Conservation (phyloP, 805 yeast genomes). For the Ogataea thermomethanolica region DNA sequence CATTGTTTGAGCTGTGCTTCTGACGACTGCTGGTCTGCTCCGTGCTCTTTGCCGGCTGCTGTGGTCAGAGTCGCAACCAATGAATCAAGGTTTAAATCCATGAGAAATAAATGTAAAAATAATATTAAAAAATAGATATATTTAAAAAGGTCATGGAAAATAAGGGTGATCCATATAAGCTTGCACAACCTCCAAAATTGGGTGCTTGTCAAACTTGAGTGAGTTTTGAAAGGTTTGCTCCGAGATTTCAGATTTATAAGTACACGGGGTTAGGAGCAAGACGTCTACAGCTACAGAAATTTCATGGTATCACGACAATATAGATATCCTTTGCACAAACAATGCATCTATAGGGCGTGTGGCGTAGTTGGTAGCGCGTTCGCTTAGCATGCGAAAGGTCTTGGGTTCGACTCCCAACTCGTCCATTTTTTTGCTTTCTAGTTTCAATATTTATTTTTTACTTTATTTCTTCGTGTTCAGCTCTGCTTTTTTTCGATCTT, state of each 20-base stretch:
- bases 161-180: not conserved
- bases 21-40: conserved; percentile 54
- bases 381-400: conserved; percentile 80
- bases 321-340: not conserved
- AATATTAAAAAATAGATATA: not conserved
- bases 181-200: too few relatives aligned
- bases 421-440: conserved; percentile 39
- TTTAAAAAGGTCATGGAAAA: not conserved
- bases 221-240: too few relatives aligned
- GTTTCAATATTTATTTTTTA: not conserved
- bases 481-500: not conserved
- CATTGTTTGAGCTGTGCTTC: conserved; percentile 67
- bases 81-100: conserved; percentile 26
- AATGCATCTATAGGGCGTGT: conserved; percentile 49
- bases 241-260: too few relatives aligned
- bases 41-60: conserved; percentile 51
- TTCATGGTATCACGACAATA: not conserved
- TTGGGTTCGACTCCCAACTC: conserved; percentile 76
- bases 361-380: conserved; percentile 81
- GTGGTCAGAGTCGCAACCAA: conserved; percentile 40
- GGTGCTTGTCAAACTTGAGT: too few relatives aligned
- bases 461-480: not conserved
- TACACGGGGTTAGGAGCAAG: too few relatives aligned
- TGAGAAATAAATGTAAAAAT: not conserved
- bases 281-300: not conserved